Base-by-base conservation (phyloP, 129 eudicot genomes). In the Logfia minima region DNA sequence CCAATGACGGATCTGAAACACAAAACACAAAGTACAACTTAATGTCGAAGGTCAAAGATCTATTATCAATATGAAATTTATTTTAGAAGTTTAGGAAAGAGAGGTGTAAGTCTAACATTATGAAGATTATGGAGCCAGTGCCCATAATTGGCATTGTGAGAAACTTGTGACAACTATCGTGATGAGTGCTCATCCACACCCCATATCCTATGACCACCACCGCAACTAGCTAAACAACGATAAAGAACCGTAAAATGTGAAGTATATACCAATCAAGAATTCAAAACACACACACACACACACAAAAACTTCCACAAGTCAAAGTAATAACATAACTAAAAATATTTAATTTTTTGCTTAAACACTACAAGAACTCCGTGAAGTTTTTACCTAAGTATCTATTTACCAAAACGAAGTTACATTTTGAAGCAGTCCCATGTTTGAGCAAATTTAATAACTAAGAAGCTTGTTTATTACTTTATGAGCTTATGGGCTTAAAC, bases 181-280 rank as follows among this genome's bases (percentile, higher is more conserved):
- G 90, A 63, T 90, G 91, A 76, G 81, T 82, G 86, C 91, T 84
- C 96, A 93, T 84, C 98, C 98, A 93, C 85, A 90, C 88, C 43
- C 97, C 98, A 80, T 88, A 93, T 76, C 92, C 96, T 8, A 93
- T 68, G 51, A 93, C 96, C 71, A 74, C 87, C 70, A 86, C 83
- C 70, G 91, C 97, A 81, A 90, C 82, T 26, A 93, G 77, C 97
- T 93, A 64, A 75, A 48, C 23, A 79, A 63, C 70, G 4, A 70
- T 72, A 70, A 68, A 60, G 14, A 85, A 68, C 39, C n/a, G 72
- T 61, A 65, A 52, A 29, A 60, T 60, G 53, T 2, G 34, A 45
- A 64, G 56, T 28, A 0, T 17, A 71, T 24, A 71, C 18, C 1
- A n/a, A 9, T 59, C 8, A 0, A 65, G 29, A 26, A 26, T 1